A percentile compares a stretch with the other conserved stretches of the same genome.
phyloP scores from a whole-genome alignment of 2,329 filamentous ascomycete genomes.

The Botryotinia narcissicola region DNA sequence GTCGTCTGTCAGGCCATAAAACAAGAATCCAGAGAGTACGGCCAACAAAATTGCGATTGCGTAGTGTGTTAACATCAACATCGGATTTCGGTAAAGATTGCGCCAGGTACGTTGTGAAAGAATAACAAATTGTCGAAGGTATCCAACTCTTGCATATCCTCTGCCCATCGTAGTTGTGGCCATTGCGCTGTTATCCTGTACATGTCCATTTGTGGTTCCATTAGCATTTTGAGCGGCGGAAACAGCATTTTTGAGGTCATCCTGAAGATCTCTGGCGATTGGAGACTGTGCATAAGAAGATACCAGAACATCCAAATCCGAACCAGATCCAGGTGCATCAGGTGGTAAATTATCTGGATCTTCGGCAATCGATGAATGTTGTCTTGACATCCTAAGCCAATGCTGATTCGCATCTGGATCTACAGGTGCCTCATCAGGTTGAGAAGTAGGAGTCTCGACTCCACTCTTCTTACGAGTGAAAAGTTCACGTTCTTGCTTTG shows the following conservation, averaged over 20 bases:
- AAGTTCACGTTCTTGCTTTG: constrained; percentile 84
- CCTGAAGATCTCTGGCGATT: constrained; percentile 68
- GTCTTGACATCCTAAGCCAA: constrained; percentile 58
- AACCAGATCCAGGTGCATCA: constrained; percentile 57
- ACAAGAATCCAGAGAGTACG: constrained; percentile 90
- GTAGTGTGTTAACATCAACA: constrained; percentile 98
- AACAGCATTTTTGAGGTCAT: constrained; percentile 75
- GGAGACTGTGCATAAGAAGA: constrained; percentile 73
- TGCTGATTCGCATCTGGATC: constrained; percentile 49
- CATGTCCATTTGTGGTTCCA: constrained; percentile 54
- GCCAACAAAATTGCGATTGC: constrained; percentile 93
- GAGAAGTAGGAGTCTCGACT: constrained; percentile 61
- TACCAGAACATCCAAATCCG: constrained; percentile 80
- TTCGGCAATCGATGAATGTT: constrained; percentile 60
- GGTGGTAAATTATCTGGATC: constrained; percentile 65
- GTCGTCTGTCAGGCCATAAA: constrained; percentile 94
- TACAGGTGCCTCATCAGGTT: constrained; percentile 54
- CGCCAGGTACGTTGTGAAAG: constrained; percentile 91
- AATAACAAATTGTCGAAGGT: constrained; percentile 80
- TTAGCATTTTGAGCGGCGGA: constrained; percentile 65
- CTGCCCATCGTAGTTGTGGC: constrained; percentile 59
- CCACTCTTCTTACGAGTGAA: constrained; percentile 77
- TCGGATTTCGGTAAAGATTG: constrained; percentile 94
- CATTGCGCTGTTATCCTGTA: constrained; percentile 49
- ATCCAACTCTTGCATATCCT: constrained; percentile 79